Conservation (phyloP, 805 yeast species). For the Nakazawaea holstii region DNA sequence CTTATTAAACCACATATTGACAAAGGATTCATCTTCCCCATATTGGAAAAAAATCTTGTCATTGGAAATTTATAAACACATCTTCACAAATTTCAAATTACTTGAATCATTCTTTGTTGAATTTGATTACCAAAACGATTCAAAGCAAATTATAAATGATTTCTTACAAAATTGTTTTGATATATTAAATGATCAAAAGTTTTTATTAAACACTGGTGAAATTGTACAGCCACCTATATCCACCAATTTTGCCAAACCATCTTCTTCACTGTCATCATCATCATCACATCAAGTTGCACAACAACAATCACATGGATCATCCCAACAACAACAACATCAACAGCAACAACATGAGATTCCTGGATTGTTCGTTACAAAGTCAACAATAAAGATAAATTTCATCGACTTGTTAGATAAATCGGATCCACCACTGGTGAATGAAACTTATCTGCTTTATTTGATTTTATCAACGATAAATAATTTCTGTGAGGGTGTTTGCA, state of each 20-base stretch:
- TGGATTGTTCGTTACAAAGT: conserved; percentile 35
- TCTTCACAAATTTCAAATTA: conserved; percentile 51
- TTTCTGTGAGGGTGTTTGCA: conserved; percentile 66
- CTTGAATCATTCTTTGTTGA: conserved; percentile 48
- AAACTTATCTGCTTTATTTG: conserved; percentile 55
- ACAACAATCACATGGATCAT: too few species aligned
- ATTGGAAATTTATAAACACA: conserved; percentile 62
- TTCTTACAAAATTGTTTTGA: conserved; percentile 38
- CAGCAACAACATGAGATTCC: conserved; percentile 10
- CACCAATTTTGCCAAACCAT: neutral
- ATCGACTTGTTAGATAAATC: conserved; percentile 77
- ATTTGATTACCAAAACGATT: conserved; percentile 49
- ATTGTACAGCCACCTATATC: conserved; percentile 23
- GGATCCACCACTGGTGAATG: conserved; percentile 68
- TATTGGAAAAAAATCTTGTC: conserved; percentile 73
- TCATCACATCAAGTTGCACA: too few species aligned
- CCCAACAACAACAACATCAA: conserved; percentile 13
- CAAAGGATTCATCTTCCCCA: conserved; percentile 48
- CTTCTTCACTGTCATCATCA: too few species aligned
- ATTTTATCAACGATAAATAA: conserved; percentile 46
- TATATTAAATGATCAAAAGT: conserved; percentile 27
- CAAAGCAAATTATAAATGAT: conserved; percentile 56
- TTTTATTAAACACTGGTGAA: conserved; percentile 29
- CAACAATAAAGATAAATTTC: conserved; percentile 47
- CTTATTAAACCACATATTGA: conserved; percentile 65